Conservation (phyloP, 1,284 basidiomycete genomes). For the Cryptococcus deneoformans region DNA sequence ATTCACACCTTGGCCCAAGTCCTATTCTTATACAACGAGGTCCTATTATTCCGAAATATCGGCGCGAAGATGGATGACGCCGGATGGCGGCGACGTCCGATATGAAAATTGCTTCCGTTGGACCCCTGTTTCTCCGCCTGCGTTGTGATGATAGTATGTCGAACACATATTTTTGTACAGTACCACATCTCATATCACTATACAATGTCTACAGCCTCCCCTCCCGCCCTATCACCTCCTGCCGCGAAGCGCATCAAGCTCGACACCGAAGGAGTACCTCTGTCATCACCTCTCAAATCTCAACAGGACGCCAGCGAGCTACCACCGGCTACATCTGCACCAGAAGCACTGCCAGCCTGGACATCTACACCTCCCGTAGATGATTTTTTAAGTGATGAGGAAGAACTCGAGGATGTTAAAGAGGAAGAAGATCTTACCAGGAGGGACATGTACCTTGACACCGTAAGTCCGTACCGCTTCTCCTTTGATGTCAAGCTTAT, state of each 20-base stretch:
- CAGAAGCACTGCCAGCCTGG: constrained; percentile 11
- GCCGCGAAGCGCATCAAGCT: constrained; percentile 31
- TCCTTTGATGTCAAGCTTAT: constrained; percentile 2
- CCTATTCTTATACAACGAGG: background rate
- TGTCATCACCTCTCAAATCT: constrained; percentile 7
- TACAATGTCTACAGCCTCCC: constrained; percentile 9
- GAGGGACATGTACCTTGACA: constrained; percentile 94
- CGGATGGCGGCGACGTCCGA: background rate
- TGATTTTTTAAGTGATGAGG: constrained; percentile 46
- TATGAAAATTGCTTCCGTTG: too few species aligned
- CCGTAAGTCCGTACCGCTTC: constrained; percentile 57
- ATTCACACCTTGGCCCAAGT: too few species aligned
- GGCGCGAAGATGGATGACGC: constrained; percentile 10
- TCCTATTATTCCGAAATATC: constrained; percentile 1
- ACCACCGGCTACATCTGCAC: constrained; percentile 13
- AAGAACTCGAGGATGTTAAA: constrained; percentile 35
- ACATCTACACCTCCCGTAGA: constrained; percentile 6
- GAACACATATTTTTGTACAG: too few species aligned
- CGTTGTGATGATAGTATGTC: too few species aligned
- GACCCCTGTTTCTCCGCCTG: too few species aligned
- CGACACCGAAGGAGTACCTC: constrained; percentile 6
- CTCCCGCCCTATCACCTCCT: constrained; percentile 13
- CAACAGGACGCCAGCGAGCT: constrained; percentile 18
- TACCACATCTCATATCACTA: too few species aligned
- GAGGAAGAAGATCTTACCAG: constrained; percentile 56